Percentiles rank a stretch among this genome's conserved stretches.
These are phyloP conservation scores for Globisporangium camurandrum DNA, from an alignment of 352 stramenopile genomes.

Conservation along the genomic window DNA sequence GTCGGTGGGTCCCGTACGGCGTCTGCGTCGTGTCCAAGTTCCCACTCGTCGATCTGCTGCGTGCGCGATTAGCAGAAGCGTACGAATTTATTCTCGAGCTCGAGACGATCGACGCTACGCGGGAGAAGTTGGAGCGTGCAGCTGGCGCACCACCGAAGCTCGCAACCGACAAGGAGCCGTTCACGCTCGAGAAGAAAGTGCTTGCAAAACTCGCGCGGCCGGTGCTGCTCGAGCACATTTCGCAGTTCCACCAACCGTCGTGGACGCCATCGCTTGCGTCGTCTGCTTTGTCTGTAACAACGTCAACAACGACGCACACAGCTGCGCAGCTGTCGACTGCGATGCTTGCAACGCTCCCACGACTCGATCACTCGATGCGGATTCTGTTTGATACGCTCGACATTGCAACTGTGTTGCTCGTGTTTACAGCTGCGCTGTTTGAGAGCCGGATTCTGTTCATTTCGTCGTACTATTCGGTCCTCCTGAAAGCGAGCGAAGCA, in stretches of 20 bases:
- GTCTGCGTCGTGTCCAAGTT: conserved; percentile 82
- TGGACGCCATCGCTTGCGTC: conserved; percentile 27
- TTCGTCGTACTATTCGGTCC: conserved; percentile 70
- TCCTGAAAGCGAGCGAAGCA: conserved; percentile 76
- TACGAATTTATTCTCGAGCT: conserved; percentile 79
- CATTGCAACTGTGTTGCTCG: conserved; percentile 57
- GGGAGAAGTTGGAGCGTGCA: conserved; percentile 18
- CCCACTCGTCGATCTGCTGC: conserved; percentile 70
- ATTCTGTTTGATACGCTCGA: conserved; percentile 79
- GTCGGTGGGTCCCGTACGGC: conserved; percentile 72
- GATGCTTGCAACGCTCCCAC: conserved; percentile 42
- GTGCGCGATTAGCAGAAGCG: conserved; percentile 66
- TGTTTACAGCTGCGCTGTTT: conserved; percentile 73
- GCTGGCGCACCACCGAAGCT: conserved; percentile 8
- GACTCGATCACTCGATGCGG: conserved; percentile 66
- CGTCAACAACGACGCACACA: conserved; percentile 11
- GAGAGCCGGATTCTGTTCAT: conserved; percentile 79
- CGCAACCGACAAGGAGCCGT: conserved; percentile 18
- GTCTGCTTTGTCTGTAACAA: background rate
- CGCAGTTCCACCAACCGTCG: conserved; percentile 31
- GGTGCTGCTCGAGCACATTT: conserved; percentile 59
- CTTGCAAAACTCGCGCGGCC: conserved; percentile 65
- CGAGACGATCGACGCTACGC: conserved; percentile 35
- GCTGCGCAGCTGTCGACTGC: conserved; percentile 20
- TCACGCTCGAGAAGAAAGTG: conserved; percentile 73